Conservation (phyloP, 2,329 filamentous ascomycete species). For the Calonectria honghensis region DNA sequence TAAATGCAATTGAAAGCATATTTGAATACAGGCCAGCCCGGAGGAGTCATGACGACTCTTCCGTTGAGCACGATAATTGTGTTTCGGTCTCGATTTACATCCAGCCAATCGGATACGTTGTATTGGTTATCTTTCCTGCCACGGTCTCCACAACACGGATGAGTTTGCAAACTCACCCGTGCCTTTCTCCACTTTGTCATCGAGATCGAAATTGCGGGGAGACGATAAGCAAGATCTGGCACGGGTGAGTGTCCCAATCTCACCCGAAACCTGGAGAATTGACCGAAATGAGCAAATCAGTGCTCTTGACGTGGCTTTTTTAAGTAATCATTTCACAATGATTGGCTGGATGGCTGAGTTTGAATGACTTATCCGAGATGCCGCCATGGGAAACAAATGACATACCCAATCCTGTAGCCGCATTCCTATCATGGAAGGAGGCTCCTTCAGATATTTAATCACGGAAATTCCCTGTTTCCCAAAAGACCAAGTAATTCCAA, state of each 20-base stretch:
- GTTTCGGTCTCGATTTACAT: neutral
- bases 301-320: neutral
- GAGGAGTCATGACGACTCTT: neutral
- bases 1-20: neutral
- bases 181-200: neutral
- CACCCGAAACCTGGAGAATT: slow-evolving; percentile 4
- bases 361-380: too few relatives aligned
- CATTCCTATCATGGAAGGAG: neutral
- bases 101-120: neutral
- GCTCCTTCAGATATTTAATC: neutral
- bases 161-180: neutral
- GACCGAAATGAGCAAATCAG: neutral
- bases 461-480: neutral
- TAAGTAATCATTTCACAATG: neutral
- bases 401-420: neutral
- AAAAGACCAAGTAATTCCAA: neutral
- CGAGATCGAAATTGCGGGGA: neutral
- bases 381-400: neutral
- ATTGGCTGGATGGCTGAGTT: neutral
- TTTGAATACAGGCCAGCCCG: neutral
- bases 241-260: neutral
- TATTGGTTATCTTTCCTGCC: slow-evolving; percentile 6
- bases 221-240: neutral
- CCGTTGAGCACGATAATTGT: neutral
- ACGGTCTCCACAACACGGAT: neutral